Evolutionary conservation across 2,329 filamentous ascomycete species (phyloP), one percentile per base, ranked within the genome.

Genomic region (Colletotrichum simmondsii): DNA sequence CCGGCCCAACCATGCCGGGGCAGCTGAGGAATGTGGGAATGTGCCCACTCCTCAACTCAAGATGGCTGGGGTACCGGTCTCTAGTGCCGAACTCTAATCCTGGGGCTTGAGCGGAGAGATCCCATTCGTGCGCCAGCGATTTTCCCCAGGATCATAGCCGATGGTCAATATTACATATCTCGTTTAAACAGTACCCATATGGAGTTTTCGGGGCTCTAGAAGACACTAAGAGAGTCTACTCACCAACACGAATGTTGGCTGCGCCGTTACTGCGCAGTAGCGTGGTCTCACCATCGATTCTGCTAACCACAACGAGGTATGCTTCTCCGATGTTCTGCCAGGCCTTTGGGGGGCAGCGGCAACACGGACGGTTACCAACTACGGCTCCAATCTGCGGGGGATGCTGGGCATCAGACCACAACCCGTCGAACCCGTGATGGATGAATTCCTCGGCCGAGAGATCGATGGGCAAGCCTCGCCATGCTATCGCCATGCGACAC

Each of bases 81-180:
- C 42, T 60, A 72, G 59, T 32, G 22, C 26, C 42, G 65, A 69
- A 60, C 60, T 54, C 65, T 60, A 65, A 65, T 37, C 12, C 14
- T 52, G 59, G 22, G 54, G 42, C 30, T 42, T 11, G 11, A 10
- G 42, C 65, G 54, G 65, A 66, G 46, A 22, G 10, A 69, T 70
- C 65, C 68, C 32, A 71, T 67, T 71, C 22, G 68, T 35, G 68
- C 62, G 56, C 59, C 67, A 22, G 49, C 42, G 24, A 52, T 30
- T 46, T 58, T n/a, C 62, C 58, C 22, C 30, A 54, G 32, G 16
- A 16, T 65, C 53, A 69, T 26, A 69, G 16, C 42, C 42, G 42
- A 49, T 49, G 42, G 42, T 49, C 19, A 22, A 49, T 11, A 49
- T 49, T 49, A 49, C 42, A 49, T 49, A 49, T 49, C 42, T 49